Evolutionary conservation across 1,284 basidiomycete genomes (phyloP).

Genomic region (Mycena citricolor): DNA sequence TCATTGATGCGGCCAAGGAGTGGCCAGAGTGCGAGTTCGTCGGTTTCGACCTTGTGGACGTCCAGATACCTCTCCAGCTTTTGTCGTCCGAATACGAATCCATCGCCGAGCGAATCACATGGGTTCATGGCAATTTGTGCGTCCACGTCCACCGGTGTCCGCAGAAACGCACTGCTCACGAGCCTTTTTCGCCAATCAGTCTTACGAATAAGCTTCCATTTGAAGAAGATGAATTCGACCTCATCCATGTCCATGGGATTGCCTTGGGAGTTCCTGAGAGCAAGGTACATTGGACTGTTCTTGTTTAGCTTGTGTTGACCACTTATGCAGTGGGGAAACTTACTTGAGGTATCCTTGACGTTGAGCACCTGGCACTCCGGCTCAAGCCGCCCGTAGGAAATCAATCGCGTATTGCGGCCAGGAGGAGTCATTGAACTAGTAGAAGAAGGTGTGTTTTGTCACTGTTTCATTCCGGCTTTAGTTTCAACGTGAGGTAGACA

Average conservation of each 20-base stretch:
- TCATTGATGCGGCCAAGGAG: conserved; percentile 67
- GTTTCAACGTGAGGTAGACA: conserved; percentile 39
- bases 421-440: conserved; percentile 69
- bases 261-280: conserved; percentile 71
- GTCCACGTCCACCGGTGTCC: conserved; percentile 2
- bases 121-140: conserved; percentile 76
- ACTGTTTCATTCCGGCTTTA: conserved; percentile 1
- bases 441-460: conserved; percentile 63
- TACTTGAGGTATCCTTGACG: conserved; percentile 57
- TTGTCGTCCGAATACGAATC: conserved; percentile 40
- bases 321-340: conserved; percentile 55
- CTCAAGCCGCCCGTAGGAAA: conserved; percentile 48
- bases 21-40: conserved; percentile 71
- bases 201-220: conserved; percentile 72
- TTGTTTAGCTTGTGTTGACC: conserved; percentile 12
- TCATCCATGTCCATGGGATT: conserved; percentile 66
- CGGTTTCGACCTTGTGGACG: conserved; percentile 72
- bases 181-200: no score
- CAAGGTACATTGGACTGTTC: conserved; percentile 45
- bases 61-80: conserved; percentile 57
- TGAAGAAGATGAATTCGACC: conserved; percentile 76
- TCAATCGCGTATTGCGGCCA: conserved; percentile 63
- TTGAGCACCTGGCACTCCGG: background rate
- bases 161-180: no score
- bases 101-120: conserved; percentile 56